Evolutionary conservation across 2,329 filamentous ascomycete genomes (phyloP).

Genomic region (Alternaria incomplexa): DNA sequence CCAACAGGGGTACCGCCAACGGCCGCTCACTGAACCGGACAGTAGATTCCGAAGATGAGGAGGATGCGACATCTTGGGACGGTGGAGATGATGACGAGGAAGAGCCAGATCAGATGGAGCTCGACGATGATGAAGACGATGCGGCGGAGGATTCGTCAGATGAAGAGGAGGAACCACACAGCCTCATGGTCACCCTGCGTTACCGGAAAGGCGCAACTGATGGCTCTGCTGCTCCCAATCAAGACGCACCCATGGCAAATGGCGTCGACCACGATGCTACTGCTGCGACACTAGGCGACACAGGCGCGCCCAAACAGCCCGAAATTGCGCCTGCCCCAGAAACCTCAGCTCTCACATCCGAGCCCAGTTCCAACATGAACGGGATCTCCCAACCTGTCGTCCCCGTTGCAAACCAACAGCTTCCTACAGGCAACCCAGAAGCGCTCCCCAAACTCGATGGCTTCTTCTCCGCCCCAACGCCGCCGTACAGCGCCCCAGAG

Average conservation of each 20-base stretch:
- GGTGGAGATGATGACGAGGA: conserved; percentile 78
- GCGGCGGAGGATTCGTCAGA: conserved; percentile 38
- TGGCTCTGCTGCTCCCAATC: not conserved
- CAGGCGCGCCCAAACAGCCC: conserved; percentile 5
- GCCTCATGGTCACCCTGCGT: conserved; percentile 75
- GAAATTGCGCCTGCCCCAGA: conserved; percentile 1
- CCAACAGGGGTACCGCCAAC: conserved; percentile 23
- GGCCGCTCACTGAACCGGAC: conserved; percentile 34
- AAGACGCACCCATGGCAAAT: conserved; percentile 1
- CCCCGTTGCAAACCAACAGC: conserved; percentile 3
- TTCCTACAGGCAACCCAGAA: conserved; percentile 1
- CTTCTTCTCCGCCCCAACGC: conserved; percentile 28
- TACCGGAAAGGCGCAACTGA: conserved; percentile 31
- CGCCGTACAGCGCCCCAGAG: conserved; percentile 28
- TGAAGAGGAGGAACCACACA: conserved; percentile 53
- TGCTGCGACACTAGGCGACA: not conserved
- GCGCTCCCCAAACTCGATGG: conserved; percentile 16
- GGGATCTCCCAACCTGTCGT: conserved; percentile 5
- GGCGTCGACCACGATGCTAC: not conserved
- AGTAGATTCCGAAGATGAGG: conserved; percentile 70
- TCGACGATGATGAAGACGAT: conserved; percentile 64
- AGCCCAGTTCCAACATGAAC: conserved; percentile 3
- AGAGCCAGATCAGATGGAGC: conserved; percentile 70
- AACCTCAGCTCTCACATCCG: not conserved
- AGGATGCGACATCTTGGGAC: conserved; percentile 68